Evolutionary conservation across 2,329 filamentous ascomycete species (phyloP).

Genomic region (Stachybotrys echinatus): DNA sequence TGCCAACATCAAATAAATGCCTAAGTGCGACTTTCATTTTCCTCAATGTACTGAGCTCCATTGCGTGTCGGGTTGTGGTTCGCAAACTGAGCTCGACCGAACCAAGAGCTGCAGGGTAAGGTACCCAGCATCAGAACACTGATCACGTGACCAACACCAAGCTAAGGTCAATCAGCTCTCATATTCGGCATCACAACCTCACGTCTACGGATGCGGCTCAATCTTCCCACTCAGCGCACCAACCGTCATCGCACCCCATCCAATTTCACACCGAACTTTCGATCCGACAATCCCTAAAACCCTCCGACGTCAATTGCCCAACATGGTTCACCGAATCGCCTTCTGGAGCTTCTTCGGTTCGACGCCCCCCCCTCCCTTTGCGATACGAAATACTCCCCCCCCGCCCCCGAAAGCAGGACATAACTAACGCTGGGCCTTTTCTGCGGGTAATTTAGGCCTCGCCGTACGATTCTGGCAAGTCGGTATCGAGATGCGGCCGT

Average conservation of each 20-base stretch:
- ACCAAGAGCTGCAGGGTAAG: not conserved
- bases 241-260: constrained; percentile 9
- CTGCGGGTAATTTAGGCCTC: constrained; percentile 57
- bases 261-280: constrained; percentile 11
- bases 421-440: not conserved
- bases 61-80: too few species aligned
- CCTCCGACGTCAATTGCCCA: constrained; percentile 24
- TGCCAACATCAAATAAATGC: too few species aligned
- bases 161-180: constrained; percentile 12
- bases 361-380: constrained; percentile 14
- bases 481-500: constrained; percentile 95
- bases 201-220: constrained; percentile 15
- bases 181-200: constrained; percentile 21
- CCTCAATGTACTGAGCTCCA: too few species aligned
- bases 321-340: constrained; percentile 61
- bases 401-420: not conserved
- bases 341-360: constrained; percentile 92
- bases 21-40: too few species aligned
- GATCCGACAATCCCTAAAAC: constrained; percentile 7
- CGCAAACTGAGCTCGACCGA: too few species aligned
- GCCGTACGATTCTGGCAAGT: constrained; percentile 94
- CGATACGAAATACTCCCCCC: not conserved
- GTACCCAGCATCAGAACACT: not conserved
- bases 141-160: constrained; percentile 19
- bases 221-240: constrained; percentile 11